Evolutionary conservation across 2,329 filamentous ascomycete species (phyloP), one percentile per base, ranked within the genome.

Genomic region (Aspergillus sp.): DNA sequence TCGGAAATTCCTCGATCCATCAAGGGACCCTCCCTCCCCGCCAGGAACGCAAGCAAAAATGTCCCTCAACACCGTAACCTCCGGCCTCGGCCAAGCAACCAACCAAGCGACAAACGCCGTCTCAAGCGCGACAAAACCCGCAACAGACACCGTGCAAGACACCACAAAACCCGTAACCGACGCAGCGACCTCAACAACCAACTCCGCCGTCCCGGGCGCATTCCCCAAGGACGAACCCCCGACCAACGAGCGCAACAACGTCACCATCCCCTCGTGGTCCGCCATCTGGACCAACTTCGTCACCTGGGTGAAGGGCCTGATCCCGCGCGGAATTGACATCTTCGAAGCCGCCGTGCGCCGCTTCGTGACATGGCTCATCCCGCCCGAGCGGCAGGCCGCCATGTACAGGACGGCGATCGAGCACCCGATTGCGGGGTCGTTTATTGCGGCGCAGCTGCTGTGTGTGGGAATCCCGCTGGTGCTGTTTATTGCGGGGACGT

Each of bases 401-500:
- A 64, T 74, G 45, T 76, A 74, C 52, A 68, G 74, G 28, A 68
- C 69, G 7, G 67, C 69, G 15, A 57, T 74, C 55, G 69, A 69
- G 17, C 68, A 70, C 1, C 74, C 74, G 4, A 71, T 74, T 31
- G 71, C 73, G 2, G 66, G 73, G 19, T 73, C 71, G 13, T 76
- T 76, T 30, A 59, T 76, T 15, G 61, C 74, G 22, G 74, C 72
- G 31, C 74, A 76, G 54, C 54, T 71, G 47, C 68, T 76, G 19
- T 76, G 74, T 56, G 75, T 73, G 23, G 73, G 72, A 2, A 69
- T 76, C 6, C 74, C 74, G n/a, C 43, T 76, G 25, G 55, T 76
- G 11, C 67, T 76, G 0, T 76, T 76, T 22, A 43, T 76, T 23
- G 72, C 69, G 0, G 74, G 74, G 0, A 71, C 74, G 23, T 70